These are phyloP conservation scores for Candida glucosophila DNA, from an alignment of 1,139 yeast species.

Conservation along the genomic window DNA sequence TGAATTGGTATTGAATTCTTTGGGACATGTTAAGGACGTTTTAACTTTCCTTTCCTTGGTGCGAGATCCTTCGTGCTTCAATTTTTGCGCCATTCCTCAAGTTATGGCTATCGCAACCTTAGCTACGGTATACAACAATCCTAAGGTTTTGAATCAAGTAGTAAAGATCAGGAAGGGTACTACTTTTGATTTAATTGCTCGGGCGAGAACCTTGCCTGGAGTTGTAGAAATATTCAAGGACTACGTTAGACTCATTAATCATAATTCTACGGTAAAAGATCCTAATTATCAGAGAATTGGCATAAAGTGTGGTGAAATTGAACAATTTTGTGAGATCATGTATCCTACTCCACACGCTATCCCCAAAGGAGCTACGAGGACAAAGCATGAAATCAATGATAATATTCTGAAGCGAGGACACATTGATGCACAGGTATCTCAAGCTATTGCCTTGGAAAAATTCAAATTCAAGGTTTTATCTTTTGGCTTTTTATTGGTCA, in stretches of 20 bases:
- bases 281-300: conserved; percentile 84
- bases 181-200: conserved; percentile 67
- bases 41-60: conserved; percentile 69
- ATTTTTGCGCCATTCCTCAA: conserved; percentile 95
- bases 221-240: conserved; percentile 69
- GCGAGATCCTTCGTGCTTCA: conserved; percentile 75
- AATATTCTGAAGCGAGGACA: conserved; percentile 18
- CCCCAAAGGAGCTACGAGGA: conserved; percentile 21
- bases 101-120: conserved; percentile 97
- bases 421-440: conserved; percentile 24
- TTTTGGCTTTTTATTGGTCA: too few relatives aligned
- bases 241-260: conserved; percentile 71
- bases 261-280: conserved; percentile 68
- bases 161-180: conserved; percentile 93
- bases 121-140: conserved; percentile 78
- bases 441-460: conserved; percentile 18
- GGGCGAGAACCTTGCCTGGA: conserved; percentile 66
- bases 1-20: conserved; percentile 73
- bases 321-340: conserved; percentile 72
- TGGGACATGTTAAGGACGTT: conserved; percentile 71
- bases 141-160: conserved; percentile 56
- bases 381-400: conserved; percentile 13
- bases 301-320: conserved; percentile 78
- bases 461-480: conserved; percentile 17
- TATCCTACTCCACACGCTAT: conserved; percentile 39